These are phyloP conservation scores for Leucaena leucocephala DNA, from an alignment of 306 rosid species.

Conservation along the genomic window DNA sequence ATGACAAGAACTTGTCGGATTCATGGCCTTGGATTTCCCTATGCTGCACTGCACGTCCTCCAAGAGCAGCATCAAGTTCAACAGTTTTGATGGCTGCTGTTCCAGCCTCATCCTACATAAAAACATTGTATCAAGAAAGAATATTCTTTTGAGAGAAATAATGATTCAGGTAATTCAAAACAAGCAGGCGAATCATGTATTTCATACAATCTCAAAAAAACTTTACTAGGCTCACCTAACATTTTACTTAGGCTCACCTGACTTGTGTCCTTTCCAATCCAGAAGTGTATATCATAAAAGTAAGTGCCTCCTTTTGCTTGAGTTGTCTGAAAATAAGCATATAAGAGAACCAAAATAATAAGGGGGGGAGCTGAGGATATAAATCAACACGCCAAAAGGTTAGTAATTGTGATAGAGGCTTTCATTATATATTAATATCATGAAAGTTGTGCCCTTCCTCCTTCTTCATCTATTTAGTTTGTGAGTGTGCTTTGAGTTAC, in stretches of 20 bases:
- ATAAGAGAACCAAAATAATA: conserved; percentile 17
- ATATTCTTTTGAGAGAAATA: conserved; percentile 12
- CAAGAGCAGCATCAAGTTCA: conserved; percentile 89
- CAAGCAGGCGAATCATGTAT: conserved; percentile 16
- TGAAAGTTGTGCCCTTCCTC: conserved; percentile 18
- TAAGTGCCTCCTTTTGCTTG: conserved; percentile 85
- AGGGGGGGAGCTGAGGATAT: conserved; percentile 3
- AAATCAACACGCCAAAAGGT: conserved; percentile 14
- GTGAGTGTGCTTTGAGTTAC: neutral
- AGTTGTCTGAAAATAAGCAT: conserved; percentile 60
- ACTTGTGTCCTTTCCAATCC: conserved; percentile 98
- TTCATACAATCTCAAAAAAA: conserved; percentile 8
- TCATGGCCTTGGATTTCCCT: conserved; percentile 96
- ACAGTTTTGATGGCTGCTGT: conserved; percentile 94
- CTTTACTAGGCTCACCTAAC: conserved; percentile 8
- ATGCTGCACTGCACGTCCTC: conserved; percentile 97
- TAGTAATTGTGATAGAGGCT: conserved; percentile 13
- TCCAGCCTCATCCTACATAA: conserved; percentile 90
- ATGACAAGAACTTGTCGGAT: conserved; percentile 91
- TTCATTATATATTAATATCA: conserved; percentile 19
- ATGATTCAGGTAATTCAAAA: conserved; percentile 11
- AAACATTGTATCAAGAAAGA: conserved; percentile 11
- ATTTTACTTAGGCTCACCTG: conserved; percentile 54
- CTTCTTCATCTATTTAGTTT: neutral
- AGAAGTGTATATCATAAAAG: conserved; percentile 85